Evolutionary conservation across 306 rosid genomes (phyloP).

Genomic region (Castanea sativa): DNA sequence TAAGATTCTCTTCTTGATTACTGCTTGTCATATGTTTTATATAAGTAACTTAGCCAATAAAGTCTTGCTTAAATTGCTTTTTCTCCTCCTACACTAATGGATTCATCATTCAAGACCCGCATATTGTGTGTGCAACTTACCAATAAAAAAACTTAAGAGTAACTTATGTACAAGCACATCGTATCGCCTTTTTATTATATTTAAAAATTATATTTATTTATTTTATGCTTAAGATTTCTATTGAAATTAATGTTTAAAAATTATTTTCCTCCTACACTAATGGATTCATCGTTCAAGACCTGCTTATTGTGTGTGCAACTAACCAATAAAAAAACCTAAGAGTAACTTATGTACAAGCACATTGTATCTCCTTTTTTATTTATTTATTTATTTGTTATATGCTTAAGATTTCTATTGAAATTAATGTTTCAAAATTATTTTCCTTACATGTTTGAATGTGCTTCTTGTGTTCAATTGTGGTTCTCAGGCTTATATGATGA

Average conservation of each 20-base stretch:
- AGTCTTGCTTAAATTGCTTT: neutral
- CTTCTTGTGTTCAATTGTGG: neutral
- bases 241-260: neutral
- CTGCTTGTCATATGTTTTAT: neutral
- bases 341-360: neutral
- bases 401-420: neutral
- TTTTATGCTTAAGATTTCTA: neutral
- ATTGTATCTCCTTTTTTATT: neutral
- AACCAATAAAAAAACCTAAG: too few relatives aligned
- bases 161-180: neutral
- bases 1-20: slow-evolving; percentile 23
- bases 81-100: too few relatives aligned
- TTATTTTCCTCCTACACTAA: neutral
- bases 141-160: too few relatives aligned
- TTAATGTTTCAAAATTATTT: neutral
- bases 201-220: neutral
- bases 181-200: neutral
- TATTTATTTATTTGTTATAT: neutral
- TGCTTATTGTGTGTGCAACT: too few relatives aligned
- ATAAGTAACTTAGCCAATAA: neutral
- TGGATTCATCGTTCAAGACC: too few relatives aligned
- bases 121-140: too few relatives aligned
- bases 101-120: too few relatives aligned
- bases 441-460: neutral
- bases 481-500: neutral